These are phyloP conservation scores for Linnemannia hyalina DNA, from an alignment of 192 early-diverging fungal species.

Conservation along the genomic window DNA sequence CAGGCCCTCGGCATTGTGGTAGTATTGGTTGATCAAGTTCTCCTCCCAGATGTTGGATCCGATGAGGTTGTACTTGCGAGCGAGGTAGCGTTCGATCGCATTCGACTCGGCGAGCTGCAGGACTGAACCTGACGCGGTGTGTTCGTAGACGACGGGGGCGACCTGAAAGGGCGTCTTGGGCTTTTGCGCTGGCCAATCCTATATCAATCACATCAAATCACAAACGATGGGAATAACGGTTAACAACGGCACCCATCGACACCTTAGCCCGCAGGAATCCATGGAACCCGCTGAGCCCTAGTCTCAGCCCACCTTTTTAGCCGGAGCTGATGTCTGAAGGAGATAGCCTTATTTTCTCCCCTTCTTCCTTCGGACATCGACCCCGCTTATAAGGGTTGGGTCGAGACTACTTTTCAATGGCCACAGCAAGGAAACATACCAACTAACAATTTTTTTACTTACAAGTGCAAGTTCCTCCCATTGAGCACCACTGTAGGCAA, in stretches of 20 bases:
- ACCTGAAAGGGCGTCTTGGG: slow-evolving; percentile 22
- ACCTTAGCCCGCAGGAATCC: too few species aligned
- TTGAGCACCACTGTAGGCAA: slow-evolving; percentile 8
- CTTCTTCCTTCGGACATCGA: not conserved
- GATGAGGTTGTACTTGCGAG: slow-evolving; percentile 21
- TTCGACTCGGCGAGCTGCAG: slow-evolving; percentile 30
- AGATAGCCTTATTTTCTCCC: not conserved
- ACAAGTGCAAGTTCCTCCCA: slow-evolving; percentile 25
- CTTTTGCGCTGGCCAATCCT: slow-evolving; percentile 38
- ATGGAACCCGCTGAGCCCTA: too few species aligned
- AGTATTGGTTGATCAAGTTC: slow-evolving; percentile 44
- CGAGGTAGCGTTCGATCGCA: slow-evolving; percentile 46
- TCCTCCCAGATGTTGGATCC: slow-evolving; percentile 34
- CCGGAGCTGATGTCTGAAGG: not conserved
- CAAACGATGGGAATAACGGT: not conserved
- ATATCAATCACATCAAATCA: not conserved
- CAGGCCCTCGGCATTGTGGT: slow-evolving; percentile 1
- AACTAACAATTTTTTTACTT: not conserved
- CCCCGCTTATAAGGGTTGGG: not conserved
- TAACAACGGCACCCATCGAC: too few species aligned
- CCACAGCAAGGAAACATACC: too few species aligned
- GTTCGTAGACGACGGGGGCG: slow-evolving; percentile 35
- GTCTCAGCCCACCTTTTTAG: not conserved
- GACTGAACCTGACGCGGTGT: slow-evolving; percentile 2
- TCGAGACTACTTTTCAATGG: not conserved